A percentile compares a stretch with the other conserved stretches of the same genome.
Evolutionary conservation across 768 basidiomycete genomes (phyloP).

Genomic region (Macrolepiota albuminosa): DNA sequence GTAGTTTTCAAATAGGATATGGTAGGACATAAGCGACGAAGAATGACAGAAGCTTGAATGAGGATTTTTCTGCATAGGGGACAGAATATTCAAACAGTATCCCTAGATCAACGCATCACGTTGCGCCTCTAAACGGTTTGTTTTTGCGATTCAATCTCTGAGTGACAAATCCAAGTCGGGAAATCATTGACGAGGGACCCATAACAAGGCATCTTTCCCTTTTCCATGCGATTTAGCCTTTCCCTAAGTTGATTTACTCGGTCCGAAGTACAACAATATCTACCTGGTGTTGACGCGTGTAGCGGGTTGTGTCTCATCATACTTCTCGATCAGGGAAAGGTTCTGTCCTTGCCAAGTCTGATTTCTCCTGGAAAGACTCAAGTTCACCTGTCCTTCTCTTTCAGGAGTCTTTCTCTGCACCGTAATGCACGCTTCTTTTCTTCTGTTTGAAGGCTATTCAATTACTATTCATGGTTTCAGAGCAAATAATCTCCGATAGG

Average conservation of each 20-base stretch:
- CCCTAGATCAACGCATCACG: conserved; percentile 14
- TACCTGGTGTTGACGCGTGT: conserved; percentile 10
- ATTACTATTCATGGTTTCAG: conserved; percentile 14
- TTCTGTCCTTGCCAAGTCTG: conserved; percentile 7
- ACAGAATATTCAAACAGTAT: not conserved
- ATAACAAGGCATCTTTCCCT: conserved; percentile 14
- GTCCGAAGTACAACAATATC: not conserved
- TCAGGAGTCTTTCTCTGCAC: conserved; percentile 17
- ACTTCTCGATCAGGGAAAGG: conserved; percentile 9
- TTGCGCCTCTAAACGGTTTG: conserved; percentile 20
- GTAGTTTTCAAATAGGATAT: not conserved
- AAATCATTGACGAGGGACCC: conserved; percentile 1
- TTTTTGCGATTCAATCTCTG: conserved; percentile 8
- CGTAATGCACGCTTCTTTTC: conserved; percentile 22
- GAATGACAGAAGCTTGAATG: not conserved
- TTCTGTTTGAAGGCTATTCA: conserved; percentile 19
- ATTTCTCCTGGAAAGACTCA: conserved; percentile 15
- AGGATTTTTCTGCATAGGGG: not conserved
- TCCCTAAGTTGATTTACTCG: conserved; percentile 14
- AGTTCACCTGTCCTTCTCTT: conserved; percentile 18
- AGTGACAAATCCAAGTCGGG: not conserved
- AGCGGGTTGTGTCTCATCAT: conserved; percentile 4
- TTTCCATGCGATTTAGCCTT: conserved; percentile 11
- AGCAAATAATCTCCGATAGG: not conserved
- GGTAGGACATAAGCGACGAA: not conserved